Evolutionary conservation across 805 yeast species (phyloP).

Genomic region (Starmerella cellae): DNA sequence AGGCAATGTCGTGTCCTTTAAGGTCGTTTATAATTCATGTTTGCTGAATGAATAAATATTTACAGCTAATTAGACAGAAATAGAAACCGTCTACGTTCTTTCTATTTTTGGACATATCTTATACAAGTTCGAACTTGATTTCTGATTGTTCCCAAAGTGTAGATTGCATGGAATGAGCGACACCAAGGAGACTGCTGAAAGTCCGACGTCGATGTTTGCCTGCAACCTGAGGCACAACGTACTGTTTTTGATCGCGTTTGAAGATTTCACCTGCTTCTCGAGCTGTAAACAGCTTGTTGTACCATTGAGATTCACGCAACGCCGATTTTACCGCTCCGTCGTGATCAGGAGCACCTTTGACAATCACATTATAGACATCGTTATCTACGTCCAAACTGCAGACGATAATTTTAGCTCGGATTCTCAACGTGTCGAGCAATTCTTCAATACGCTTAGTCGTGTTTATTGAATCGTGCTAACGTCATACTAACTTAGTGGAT

Average conservation of each 20-base stretch:
- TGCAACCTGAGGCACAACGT: constrained; percentile 17
- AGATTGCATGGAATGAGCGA: constrained; percentile 58
- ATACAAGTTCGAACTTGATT: too few species aligned
- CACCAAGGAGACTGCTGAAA: constrained; percentile 56
- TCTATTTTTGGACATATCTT: too few species aligned
- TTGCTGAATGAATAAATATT: too few species aligned
- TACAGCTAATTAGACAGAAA: too few species aligned
- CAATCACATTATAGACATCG: constrained; percentile 57
- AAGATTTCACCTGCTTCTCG: constrained; percentile 28
- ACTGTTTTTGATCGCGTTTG: constrained; percentile 5
- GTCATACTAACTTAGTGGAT: too few species aligned
- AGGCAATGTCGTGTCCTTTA: too few species aligned
- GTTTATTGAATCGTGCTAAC: too few species aligned
- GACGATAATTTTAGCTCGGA: constrained; percentile 65
- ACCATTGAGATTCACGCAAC: constrained; percentile 67
- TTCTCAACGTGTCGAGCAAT: constrained; percentile 63
- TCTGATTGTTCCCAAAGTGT: too few species aligned
- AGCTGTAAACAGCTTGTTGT: constrained; percentile 54
- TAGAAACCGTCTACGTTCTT: too few species aligned
- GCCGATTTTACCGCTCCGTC: constrained; percentile 37
- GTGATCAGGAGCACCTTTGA: constrained; percentile 46
- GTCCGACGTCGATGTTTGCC: constrained; percentile 28
- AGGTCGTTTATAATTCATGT: too few species aligned
- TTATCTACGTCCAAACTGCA: constrained; percentile 51
- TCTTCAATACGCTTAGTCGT: constrained; percentile 43